Base-by-base conservation (phyloP, 257 asterid genomes). In the Solanum tarapatanum region DNA sequence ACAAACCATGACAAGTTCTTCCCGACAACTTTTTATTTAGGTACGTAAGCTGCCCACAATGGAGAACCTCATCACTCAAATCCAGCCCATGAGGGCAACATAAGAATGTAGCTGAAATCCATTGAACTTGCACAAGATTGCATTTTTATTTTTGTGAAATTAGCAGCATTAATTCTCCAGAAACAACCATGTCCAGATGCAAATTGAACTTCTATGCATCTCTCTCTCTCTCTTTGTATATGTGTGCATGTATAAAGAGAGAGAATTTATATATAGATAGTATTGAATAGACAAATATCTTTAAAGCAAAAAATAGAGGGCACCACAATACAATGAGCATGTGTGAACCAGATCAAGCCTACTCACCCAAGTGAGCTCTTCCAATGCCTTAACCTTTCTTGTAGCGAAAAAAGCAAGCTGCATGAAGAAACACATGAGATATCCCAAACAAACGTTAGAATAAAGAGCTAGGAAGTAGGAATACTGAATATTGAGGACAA, bases 291-390 rank as follows among this genome's bases (percentile, higher is more conserved):
- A 48, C 69, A 82, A n/a, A 82, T 45, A 28, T 82, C 30, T 28
- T 82, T 82, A 30, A 48, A 30, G 85, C 84, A 30, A 82, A 79
- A 41, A 51, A 82, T 17, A 33, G 23, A 82, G 28, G 43, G 85
- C 41, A 80, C 28, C 43, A 26, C 7, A 48, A 82, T 48, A 82
- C 19, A 82, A 82, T 30, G 43, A 82, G 85, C 69, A 48, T 82
- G 69, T 9, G 85, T 48, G 69, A 82, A 82, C 84, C 43, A 82
- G 68, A 32, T 82, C 41, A 82, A 82, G 43, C 36, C 35, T 55
- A 92, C 94, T 89, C 89, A 95, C 99, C 99, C 98, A 94, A 86
- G 98, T 97, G 75, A 97, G 97, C 90, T 97, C 99, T 91, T 97
- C 99, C 97, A 92, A 90, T 41, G 98, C 99, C 77, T 91, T 90